Conservation (phyloP, 495 filamentous ascomycete genomes). For the Chaetomium fimeti region DNA sequence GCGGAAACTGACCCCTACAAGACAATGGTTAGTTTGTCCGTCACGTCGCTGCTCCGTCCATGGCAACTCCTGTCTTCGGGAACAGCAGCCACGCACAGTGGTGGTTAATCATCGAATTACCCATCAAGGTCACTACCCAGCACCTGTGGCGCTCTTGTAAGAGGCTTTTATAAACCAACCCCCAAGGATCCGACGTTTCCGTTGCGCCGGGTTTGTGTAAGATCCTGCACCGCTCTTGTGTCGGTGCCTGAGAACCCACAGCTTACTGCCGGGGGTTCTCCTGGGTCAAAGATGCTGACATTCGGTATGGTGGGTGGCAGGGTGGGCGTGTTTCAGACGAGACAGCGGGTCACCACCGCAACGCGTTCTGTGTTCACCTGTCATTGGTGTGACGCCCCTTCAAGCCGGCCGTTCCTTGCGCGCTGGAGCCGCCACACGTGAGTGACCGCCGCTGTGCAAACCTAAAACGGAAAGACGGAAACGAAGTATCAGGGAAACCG, state of each 20-base stretch:
- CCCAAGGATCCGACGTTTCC: background rate
- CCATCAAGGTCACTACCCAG: background rate
- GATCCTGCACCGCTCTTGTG: background rate
- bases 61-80: no score
- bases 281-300: background rate
- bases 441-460: background rate
- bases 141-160: background rate
- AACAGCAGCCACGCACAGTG: no score
- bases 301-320: background rate
- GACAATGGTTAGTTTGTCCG: no score
- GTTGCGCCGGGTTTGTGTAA: background rate
- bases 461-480: background rate
- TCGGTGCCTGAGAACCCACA: background rate
- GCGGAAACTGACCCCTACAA: background rate
- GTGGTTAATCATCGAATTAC: background rate
- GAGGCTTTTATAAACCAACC: background rate
- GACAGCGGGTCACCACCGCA: background rate
- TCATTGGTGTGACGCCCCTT: background rate
- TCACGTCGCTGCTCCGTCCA: no score
- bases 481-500: background rate
- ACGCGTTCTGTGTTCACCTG: background rate
- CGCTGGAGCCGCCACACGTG: background rate
- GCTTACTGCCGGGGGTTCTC: background rate
- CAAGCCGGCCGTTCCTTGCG: background rate
- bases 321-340: conserved; percentile 3